These are phyloP conservation scores for Asterochloris sp. DNA, from an alignment of 139 green algal species.

Conservation along the genomic window DNA sequence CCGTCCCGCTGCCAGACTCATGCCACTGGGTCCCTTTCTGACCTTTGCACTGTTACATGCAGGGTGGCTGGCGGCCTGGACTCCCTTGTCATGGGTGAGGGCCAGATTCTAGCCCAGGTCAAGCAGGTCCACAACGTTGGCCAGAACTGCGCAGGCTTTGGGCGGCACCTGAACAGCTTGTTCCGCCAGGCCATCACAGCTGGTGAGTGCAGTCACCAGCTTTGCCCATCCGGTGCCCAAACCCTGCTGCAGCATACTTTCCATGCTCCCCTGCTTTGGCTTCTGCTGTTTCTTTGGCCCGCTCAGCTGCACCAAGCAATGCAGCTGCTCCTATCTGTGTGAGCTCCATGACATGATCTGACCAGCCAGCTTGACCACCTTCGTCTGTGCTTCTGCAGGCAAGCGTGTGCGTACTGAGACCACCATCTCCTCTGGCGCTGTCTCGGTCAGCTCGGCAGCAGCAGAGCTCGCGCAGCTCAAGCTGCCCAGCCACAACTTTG, in stretches of 20 bases:
- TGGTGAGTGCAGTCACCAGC: too few species aligned
- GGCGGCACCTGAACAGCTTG: constrained; percentile 94
- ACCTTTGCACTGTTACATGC: neutral
- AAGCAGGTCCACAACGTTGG: constrained; percentile 94
- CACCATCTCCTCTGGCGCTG: constrained; percentile 86
- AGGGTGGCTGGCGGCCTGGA: constrained; percentile 92
- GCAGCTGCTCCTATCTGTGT: neutral
- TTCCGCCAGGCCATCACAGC: constrained; percentile 78
- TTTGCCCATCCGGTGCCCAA: too few species aligned
- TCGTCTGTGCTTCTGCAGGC: constrained; percentile 34
- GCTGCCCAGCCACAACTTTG: constrained; percentile 82
- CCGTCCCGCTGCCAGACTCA: neutral
- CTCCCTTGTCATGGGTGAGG: constrained; percentile 98
- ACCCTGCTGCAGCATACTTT: neutral
- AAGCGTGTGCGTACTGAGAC: constrained; percentile 97
- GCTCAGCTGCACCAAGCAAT: neutral
- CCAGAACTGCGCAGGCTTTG: constrained; percentile 88
- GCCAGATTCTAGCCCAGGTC: constrained; percentile 98
- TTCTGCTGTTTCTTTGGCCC: neutral
- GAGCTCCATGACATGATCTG: constrained; percentile 87
- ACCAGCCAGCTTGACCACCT: too few species aligned
- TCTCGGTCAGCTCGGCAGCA: constrained; percentile 94
- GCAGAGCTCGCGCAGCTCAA: constrained; percentile 97
- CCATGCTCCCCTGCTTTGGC: neutral
- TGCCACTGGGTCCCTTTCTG: neutral